Evolutionary conservation across 2,329 filamentous ascomycete species (phyloP).

Genomic region (Botrytis porri): DNA sequence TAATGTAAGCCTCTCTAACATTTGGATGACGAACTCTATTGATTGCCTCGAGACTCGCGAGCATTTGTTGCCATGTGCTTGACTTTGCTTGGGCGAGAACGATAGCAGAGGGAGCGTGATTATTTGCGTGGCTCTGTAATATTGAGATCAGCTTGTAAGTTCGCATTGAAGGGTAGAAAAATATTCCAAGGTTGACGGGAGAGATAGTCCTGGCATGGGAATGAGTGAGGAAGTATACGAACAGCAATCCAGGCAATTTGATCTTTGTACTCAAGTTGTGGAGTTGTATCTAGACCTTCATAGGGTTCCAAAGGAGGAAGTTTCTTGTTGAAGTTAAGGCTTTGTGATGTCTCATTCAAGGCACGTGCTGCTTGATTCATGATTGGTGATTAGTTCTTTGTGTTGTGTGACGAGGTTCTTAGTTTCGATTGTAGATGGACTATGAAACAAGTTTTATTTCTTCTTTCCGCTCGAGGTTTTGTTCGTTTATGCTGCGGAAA

Average conservation of each 20-base stretch:
- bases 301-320: background rate
- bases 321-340: background rate
- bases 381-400: background rate
- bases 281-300: background rate
- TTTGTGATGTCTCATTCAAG: background rate
- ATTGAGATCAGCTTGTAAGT: background rate
- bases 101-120: background rate
- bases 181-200: background rate
- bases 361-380: background rate
- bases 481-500: background rate
- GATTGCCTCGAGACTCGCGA: background rate
- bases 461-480: rapidly evolving
- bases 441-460: background rate
- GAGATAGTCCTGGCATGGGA: background rate
- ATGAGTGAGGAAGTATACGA: background rate
- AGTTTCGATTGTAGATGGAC: background rate
- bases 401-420: background rate
- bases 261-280: background rate
- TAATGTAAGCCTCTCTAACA: background rate
- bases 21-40: background rate
- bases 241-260: background rate
- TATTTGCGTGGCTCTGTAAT: background rate
- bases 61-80: background rate
- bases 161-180: background rate
- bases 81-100: background rate